These are phyloP conservation scores for Tetraselmis chui DNA, from an alignment of 139 green algal species.

Conservation along the genomic window DNA sequence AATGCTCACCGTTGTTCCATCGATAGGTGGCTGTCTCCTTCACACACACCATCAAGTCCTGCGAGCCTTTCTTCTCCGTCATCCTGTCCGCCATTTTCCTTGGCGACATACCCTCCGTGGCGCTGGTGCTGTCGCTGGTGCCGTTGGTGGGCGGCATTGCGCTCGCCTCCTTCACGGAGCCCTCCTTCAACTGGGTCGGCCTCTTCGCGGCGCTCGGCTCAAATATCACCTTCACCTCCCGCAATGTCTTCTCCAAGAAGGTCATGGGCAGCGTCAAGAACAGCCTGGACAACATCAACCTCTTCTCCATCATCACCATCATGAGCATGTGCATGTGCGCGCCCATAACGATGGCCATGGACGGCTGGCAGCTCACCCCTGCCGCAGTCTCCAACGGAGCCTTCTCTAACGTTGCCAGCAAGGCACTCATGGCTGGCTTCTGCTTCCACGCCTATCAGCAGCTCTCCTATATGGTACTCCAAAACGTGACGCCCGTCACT, in stretches of 20 bases:
- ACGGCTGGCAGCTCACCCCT: background rate
- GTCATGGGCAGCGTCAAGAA: constrained; percentile 8
- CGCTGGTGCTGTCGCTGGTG: constrained; percentile 9
- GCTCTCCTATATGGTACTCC: constrained; percentile 26
- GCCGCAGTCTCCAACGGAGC: no score
- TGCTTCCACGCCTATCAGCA: constrained; percentile 25
- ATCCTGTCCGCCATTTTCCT: constrained; percentile 4
- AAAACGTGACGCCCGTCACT: constrained; percentile 18
- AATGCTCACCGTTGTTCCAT: no score
- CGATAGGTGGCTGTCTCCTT: constrained; percentile 19
- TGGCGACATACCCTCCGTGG: background rate
- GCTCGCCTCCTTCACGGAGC: constrained; percentile 19
- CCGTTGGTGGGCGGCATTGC: constrained; percentile 16
- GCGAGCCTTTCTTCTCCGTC: constrained; percentile 17
- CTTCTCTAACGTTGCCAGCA: background rate
- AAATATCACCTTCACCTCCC: constrained; percentile 39
- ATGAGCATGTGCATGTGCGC: constrained; percentile 6
- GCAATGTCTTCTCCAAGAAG: constrained; percentile 42
- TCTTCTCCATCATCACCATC: constrained; percentile 32
- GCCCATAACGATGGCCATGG: background rate
- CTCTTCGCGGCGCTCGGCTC: constrained; percentile 36
- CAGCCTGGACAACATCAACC: constrained; percentile 28
- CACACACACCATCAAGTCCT: constrained; percentile 11
- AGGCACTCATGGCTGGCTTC: background rate
- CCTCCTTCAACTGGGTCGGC: constrained; percentile 38